Base-by-base conservation (phyloP, 257 asterid species). In the Leptodermis oblonga region DNA sequence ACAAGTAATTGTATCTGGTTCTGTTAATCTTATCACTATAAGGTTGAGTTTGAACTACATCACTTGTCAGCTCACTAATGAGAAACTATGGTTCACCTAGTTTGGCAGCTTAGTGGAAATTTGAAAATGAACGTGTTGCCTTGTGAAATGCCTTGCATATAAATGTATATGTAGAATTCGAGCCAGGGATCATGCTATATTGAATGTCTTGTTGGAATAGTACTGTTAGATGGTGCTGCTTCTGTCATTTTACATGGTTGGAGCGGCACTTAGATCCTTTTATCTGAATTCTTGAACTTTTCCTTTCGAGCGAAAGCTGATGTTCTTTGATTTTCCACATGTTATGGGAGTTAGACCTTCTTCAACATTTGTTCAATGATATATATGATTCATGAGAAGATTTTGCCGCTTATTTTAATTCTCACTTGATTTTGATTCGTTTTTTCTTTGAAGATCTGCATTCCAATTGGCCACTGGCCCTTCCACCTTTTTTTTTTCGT, bases 1-100 rank as follows among this genome's bases (percentile, higher is more conserved):
- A 78, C 71, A 79, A 70, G 73, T 68, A 31, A 45, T n/a, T n/a
- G 28, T 28, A 28, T 70, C 69, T 18, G 30, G 60, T 12, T 46
- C 43, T 48, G 54, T 18, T 26, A 18, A 45, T 41, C 48, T 62
- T 25, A 15, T 0, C 41, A 12, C 31, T 62, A 25, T 46, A 64
- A 23, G 54, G 54, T 30, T 42, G 54, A 42, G 26, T 13, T 26
- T 42, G 53, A 11, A 48, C 14, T 65, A 28, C 26, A 4, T n/a
- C 8, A 37, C 6, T 64, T 14, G 68, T 22, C 45, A 43, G 4
- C 26, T 26, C 18, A n/a, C 10, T 26, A 14, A 41, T 9, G 43
- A 25, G 60, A 45, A 61, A 61, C 31, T 23, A 12, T 33, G 3
- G 8, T 46, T 25, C 28, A 12, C 67, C 62, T 18, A 7, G 30